phyloP scores from a whole-genome alignment of 1,139 yeast species.

The Blastobotrys serpentis region DNA sequence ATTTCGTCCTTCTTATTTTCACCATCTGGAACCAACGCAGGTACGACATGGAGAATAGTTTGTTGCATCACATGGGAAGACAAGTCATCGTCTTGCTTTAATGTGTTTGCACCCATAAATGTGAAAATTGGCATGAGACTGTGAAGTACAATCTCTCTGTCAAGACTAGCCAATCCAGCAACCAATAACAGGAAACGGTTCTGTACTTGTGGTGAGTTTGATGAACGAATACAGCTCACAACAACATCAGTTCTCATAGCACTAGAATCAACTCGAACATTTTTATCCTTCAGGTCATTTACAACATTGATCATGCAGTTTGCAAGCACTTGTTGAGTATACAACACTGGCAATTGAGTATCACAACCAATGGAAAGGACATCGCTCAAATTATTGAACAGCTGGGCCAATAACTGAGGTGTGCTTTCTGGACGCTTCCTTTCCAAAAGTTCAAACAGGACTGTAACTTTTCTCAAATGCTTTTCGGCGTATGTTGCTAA shows the following conservation, averaged over 20 bases:
- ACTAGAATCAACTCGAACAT: constrained; percentile 54
- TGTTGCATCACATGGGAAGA: constrained; percentile 90
- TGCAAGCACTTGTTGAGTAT: constrained; percentile 88
- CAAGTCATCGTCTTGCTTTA: constrained; percentile 95
- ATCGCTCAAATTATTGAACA: constrained; percentile 75
- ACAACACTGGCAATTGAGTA: constrained; percentile 85
- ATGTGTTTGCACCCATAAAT: constrained; percentile 97
- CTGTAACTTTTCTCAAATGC: constrained; percentile 75
- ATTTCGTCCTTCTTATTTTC: constrained; percentile 59
- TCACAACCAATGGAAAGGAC: constrained; percentile 85
- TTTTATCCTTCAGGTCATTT: constrained; percentile 37
- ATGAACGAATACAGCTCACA: constrained; percentile 84
- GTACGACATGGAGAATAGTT: constrained; percentile 85
- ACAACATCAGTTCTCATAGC: constrained; percentile 83
- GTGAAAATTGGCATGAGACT: constrained; percentile 99
- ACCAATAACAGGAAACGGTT: constrained; percentile 80
- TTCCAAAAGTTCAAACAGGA: constrained; percentile 78
- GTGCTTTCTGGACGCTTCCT: constrained; percentile 46
- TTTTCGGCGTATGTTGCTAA: constrained; percentile 70
- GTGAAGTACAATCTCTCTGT: constrained; percentile 89
- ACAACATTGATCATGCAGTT: constrained; percentile 78
- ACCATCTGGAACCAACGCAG: constrained; percentile 74
- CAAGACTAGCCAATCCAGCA: constrained; percentile 81
- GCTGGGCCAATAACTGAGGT: constrained; percentile 49
- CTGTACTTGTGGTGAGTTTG: constrained; percentile 92